Evolutionary conservation across 2,329 filamentous ascomycete genomes (phyloP), one percentile per base, ranked within the genome.

Genomic region (Cladosporium sp.): DNA sequence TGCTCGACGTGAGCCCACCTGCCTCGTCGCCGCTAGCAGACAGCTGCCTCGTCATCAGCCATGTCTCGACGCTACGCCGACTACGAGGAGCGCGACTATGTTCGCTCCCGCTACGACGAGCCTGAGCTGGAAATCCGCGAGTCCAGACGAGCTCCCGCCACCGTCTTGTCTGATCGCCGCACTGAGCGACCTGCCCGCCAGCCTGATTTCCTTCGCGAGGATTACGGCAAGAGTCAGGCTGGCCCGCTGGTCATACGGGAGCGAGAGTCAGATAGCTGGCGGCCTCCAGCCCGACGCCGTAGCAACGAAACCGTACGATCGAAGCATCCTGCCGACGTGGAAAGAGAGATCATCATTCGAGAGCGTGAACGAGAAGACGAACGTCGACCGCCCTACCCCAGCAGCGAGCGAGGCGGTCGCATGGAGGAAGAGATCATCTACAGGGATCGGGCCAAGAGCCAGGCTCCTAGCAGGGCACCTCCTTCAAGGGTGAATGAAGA

Each of bases 121-220:
- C 19, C 49, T 45, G 80, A 83, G 59, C 61, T 80, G 43, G 63
- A 66, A 55, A 68, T 68, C 40, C 57, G 40, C 58, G 59, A 55
- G 67, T 68, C 70, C 66, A 63, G 69, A 45, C 62, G 69, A 37
- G 60, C 65, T 17, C 54, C 64, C 49, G 70, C 69, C 38, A 69
- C 69, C 5, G 68, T 72, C 20, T 60, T 72, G 17, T 66, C 63
- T 55, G 67, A 69, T 39, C 69, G 70, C 20, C 70, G 64, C 65
- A 68, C 55, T 20, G 70, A 75, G 45, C 73, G 77, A 11, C 73
- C 73, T 28, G 74, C 75, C 51, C 74, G 76, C 50, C 70, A 73
- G 58, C 79, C 78, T 54, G 78, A 80, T 64, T 80, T 81, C 67
- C 70, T 81, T 59, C 73, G 77, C 47, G 78, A 81, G 59, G 78